phyloP scores from a whole-genome alignment of 73 alveolate genomes.

The Urostyla sp. region DNA sequence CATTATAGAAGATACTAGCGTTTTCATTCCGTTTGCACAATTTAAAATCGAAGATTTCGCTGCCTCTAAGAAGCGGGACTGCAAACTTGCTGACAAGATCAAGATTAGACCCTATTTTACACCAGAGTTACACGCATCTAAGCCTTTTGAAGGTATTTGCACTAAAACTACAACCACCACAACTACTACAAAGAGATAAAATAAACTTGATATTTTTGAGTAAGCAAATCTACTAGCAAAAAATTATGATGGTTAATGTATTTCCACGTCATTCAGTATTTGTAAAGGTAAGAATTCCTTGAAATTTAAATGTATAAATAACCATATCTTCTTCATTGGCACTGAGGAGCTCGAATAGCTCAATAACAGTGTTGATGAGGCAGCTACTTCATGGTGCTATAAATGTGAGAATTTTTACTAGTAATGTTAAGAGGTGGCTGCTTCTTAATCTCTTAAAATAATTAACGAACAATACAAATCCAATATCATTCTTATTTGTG shows the following conservation, averaged over 20 bases:
- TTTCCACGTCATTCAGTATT: slow-evolving; percentile 15
- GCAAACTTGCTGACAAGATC: background rate
- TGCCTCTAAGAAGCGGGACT: background rate
- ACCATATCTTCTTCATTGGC: slow-evolving; percentile 45
- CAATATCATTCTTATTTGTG: slow-evolving; percentile 33
- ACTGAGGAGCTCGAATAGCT: background rate
- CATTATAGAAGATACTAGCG: too few species aligned
- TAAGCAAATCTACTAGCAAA: slow-evolving; percentile 23
- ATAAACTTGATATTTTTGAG: background rate
- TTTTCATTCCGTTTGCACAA: background rate
- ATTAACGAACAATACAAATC: slow-evolving; percentile 19
- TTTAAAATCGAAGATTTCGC: background rate
- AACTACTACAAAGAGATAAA: background rate
- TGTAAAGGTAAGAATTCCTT: slow-evolving; percentile 49
- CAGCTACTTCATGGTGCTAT: slow-evolving; percentile 69
- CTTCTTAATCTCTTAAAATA: slow-evolving; percentile 1
- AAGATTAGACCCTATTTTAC: background rate
- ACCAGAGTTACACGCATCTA: background rate
- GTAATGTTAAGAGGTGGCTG: slow-evolving; percentile 66
- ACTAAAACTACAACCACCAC: background rate
- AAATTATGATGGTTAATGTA: slow-evolving; percentile 37
- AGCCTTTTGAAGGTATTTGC: background rate
- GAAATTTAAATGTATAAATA: slow-evolving; percentile 33
- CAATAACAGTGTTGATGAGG: slow-evolving; percentile 25
- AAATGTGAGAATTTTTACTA: slow-evolving; percentile 67